phyloP scores from a whole-genome alignment of 805 yeast species.

The Cyberlindnera japonica region DNA sequence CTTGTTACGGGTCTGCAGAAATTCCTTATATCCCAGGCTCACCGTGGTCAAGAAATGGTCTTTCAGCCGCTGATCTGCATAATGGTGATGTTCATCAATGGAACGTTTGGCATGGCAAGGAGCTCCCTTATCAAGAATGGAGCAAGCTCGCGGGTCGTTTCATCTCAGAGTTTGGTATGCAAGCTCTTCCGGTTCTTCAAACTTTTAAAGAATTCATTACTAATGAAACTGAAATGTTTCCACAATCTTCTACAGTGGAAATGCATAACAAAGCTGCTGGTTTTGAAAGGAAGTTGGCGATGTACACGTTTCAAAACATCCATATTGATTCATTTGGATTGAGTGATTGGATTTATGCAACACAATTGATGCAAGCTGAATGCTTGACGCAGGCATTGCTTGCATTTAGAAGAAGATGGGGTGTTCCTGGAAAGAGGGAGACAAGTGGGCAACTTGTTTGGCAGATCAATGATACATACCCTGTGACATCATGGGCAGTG shows the following conservation, averaged over 20 bases:
- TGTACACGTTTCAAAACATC: slow-evolving; percentile 44
- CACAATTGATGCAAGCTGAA: slow-evolving; percentile 51
- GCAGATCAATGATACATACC: slow-evolving; percentile 56
- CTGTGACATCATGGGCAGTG: slow-evolving; percentile 48
- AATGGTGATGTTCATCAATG: slow-evolving; percentile 52
- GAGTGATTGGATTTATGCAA: slow-evolving; percentile 45
- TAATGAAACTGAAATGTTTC: slow-evolving; percentile 36
- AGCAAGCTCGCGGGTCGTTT: slow-evolving; percentile 43
- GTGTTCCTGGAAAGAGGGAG: slow-evolving; percentile 31
- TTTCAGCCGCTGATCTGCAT: slow-evolving; percentile 33
- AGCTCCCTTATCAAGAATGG: slow-evolving; percentile 49
- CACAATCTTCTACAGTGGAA: slow-evolving; percentile 43
- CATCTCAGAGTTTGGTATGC: slow-evolving; percentile 54
- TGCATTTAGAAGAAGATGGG: slow-evolving; percentile 47
- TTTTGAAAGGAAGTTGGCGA: slow-evolving; percentile 42
- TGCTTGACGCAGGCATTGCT: slow-evolving; percentile 44
- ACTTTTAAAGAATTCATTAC: slow-evolving; percentile 38
- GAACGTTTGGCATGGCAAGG: slow-evolving; percentile 56
- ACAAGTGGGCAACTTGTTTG: slow-evolving; percentile 48
- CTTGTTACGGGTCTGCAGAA: slow-evolving; percentile 42
- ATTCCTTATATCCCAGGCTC: slow-evolving; percentile 42
- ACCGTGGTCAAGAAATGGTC: slow-evolving; percentile 45
- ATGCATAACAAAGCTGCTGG: slow-evolving; percentile 49
- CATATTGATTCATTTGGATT: slow-evolving; percentile 34
- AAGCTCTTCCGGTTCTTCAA: slow-evolving; percentile 37